Conservation (phyloP, 352 stramenopile genomes). For the Globisporangium canariense region DNA sequence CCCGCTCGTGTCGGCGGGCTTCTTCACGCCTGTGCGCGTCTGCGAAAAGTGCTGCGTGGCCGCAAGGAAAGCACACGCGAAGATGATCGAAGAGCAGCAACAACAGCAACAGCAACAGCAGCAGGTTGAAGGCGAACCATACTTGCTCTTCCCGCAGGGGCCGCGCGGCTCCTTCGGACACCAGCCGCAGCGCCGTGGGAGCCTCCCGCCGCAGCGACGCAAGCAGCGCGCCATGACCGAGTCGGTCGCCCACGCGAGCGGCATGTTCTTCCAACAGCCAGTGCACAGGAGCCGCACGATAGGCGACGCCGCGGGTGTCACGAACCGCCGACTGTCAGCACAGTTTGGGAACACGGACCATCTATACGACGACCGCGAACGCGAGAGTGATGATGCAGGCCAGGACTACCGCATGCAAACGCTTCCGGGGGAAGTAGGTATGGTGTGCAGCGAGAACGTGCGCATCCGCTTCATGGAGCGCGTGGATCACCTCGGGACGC, state of each 20-base stretch:
- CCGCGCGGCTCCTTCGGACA: slow-evolving; percentile 6
- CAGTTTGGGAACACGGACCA: slow-evolving; percentile 24
- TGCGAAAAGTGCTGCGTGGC: slow-evolving; percentile 77
- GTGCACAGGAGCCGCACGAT: slow-evolving; percentile 9
- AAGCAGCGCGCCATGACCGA: slow-evolving; percentile 20
- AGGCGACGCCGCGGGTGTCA: slow-evolving; percentile 4
- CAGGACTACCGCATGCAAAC: slow-evolving; percentile 39
- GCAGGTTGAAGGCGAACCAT: slow-evolving; percentile 16
- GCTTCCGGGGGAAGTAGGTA: slow-evolving; percentile 59
- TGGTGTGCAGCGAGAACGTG: slow-evolving; percentile 63
- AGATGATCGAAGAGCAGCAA: slow-evolving; percentile 61
- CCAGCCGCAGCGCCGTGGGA: slow-evolving; percentile 8
- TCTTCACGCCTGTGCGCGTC: slow-evolving; percentile 72
- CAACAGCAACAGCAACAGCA: slow-evolving; percentile 17
- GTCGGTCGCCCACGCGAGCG: slow-evolving; percentile 17
- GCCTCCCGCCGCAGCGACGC: slow-evolving; percentile 9
- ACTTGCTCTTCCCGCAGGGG: slow-evolving; percentile 7
- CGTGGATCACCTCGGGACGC: slow-evolving; percentile 44
- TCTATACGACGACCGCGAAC: slow-evolving; percentile 20
- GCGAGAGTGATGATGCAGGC: slow-evolving; percentile 18
- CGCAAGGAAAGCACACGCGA: slow-evolving; percentile 62
- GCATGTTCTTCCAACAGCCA: slow-evolving; percentile 26
- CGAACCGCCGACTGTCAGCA: slow-evolving; percentile 13
- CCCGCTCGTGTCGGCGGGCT: slow-evolving; percentile 60
- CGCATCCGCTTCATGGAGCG: slow-evolving; percentile 48